Evolutionary conservation across 306 rosid genomes (phyloP), one percentile per base, ranked within the genome.

Genomic region (Prosopis cineraria): DNA sequence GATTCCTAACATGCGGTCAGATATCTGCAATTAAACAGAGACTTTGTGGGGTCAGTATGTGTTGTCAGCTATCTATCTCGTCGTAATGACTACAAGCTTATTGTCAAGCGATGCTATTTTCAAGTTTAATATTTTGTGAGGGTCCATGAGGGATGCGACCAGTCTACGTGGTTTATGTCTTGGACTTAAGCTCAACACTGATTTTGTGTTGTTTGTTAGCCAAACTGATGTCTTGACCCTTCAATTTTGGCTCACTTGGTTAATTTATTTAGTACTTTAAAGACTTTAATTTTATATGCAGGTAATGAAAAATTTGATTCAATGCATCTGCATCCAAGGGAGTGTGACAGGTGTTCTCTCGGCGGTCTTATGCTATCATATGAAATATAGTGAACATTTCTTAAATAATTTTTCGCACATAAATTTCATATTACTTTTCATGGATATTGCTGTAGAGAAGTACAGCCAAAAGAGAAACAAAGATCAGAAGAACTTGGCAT

Each of bases 401-500:
- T 44, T 44, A 11, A 1, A 11, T 44, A 14, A 13, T 44, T 44
- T 44, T 44, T 44, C 17, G 48, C 2, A 44, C 48, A 44, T 0
- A 7, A 4, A 40, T 40, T 40, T 40, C n/a, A 40, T 40, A 40
- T 40, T 40, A 6, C 44, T 40, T 40, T 10, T 40, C 8, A 40
- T 6, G 44, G 11, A 6, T 40, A 9, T 31, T 31, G 44, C 2
- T 40, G 44, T 40, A 9, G 44, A 6, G 10, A 9, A 9, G 44
- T 40, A 6, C 44, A 40, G 44, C 34, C 34, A 31, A 33, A 56
- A 56, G 45, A 56, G 36, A 36, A 58, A 31, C 13, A 72, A 68
- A 67, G 27, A 36, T 22, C 48, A 43, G 58, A 59, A 36, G 60
- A 78, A 56, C 20, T 12, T 56, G 58, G 36, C 76, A 76, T 83